Base-by-base conservation (phyloP, 2,329 filamentous ascomycete genomes). In the Cladorrhinum sp. region DNA sequence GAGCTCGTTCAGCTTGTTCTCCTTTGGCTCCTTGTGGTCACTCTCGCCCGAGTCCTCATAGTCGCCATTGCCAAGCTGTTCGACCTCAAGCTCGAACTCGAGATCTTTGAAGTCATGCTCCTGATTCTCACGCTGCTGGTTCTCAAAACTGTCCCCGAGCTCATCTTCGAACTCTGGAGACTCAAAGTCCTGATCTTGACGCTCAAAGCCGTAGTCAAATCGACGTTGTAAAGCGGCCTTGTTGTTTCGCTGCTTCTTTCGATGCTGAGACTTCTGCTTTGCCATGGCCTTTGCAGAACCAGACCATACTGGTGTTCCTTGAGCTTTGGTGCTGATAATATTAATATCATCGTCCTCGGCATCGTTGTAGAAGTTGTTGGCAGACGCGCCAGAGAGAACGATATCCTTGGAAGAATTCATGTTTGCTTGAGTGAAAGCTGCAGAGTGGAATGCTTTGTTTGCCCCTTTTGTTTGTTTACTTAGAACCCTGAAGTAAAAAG, bases 231-330 rank as follows among this genome's bases (percentile, higher is more conserved):
- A 2, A 18, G 27, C 38, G 16, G 27, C 27, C 25, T 57, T 57
- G 7, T 22, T 22, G 1, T 29, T 20, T 10, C 59, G 59, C 7
- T 18, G 24, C 13, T 23, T 3, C 5, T 32, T 4, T 6, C 53
- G 24, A 4, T 6, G 29, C 41, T 45, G 55, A 23, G 53, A 22
- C 27, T 16, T 29, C 4, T 29, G 27, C 41, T 58, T 61, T 2
- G 25, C 50, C 1, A 54, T 50, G n/a, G 49, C 13, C 10, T 51
- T 54, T 29, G 36, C 54, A 3, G 25, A 50, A 6, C 50, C 22
- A 25, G 59, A 61, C 59, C 59, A 61, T n/a, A 7, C 54, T 1
- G 52, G 22, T 7, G 25, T 8, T 16, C 36, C n/a, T 57, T 38
- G 10, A 12, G 38, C n/a, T 54, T 38, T 5, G 52, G 16, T 18